phyloP scores from a whole-genome alignment of 345 rosid species.

The Rhodamnia argentea region DNA sequence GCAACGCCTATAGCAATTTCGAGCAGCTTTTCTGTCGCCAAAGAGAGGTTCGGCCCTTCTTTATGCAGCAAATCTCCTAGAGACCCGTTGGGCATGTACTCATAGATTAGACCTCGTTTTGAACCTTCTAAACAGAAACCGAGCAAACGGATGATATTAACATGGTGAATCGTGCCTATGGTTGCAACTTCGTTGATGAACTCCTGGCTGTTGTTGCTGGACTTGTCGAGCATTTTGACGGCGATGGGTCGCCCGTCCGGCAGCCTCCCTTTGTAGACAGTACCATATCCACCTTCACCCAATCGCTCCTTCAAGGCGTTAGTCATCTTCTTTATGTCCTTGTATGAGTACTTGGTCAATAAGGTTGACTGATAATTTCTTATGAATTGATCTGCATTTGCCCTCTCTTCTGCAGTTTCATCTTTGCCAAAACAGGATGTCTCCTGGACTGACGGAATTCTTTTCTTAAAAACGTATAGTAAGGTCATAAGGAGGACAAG shows the following conservation, averaged over 20 bases:
- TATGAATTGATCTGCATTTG: slow-evolving; percentile 12
- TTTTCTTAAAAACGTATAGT: slow-evolving; percentile 3
- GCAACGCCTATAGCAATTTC: slow-evolving; percentile 21
- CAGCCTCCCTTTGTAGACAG: slow-evolving; percentile 11
- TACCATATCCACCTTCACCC: slow-evolving; percentile 17
- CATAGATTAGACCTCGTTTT: slow-evolving; percentile 9
- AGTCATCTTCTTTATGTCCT: slow-evolving; percentile 17
- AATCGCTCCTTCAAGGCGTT: slow-evolving; percentile 9
- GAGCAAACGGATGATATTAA: slow-evolving; percentile 9
- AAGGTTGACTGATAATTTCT: slow-evolving; percentile 15
- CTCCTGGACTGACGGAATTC: neutral
- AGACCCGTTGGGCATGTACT: slow-evolving; percentile 21
- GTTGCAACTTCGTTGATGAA: slow-evolving; percentile 19
- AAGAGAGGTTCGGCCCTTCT: neutral
- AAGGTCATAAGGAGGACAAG: neutral
- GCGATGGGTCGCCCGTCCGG: slow-evolving; percentile 4
- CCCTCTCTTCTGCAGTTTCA: slow-evolving; percentile 4
- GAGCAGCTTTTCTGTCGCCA: neutral
- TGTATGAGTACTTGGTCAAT: slow-evolving; percentile 7
- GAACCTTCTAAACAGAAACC: slow-evolving; percentile 17
- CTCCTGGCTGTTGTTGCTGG: neutral
- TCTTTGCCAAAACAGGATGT: neutral
- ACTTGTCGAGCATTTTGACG: slow-evolving; percentile 8
- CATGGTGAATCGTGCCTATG: slow-evolving; percentile 17
- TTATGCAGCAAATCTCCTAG: slow-evolving; percentile 5